Base-by-base conservation (phyloP, 192 early-diverging fungal genomes). In the Funneliformis geosporum region DNA sequence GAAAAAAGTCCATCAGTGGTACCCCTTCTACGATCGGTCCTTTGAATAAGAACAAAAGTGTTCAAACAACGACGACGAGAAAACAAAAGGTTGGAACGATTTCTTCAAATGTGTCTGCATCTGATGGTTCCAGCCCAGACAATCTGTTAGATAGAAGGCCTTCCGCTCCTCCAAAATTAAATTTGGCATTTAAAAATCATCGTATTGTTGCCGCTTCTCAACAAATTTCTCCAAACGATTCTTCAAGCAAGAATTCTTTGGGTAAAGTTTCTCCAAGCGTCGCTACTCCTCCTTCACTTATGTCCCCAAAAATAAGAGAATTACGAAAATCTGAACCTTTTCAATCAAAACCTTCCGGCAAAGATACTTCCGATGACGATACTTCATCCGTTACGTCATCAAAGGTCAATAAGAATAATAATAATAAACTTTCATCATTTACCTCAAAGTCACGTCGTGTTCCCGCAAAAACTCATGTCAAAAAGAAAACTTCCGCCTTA, bases 221-320 rank as follows among this genome's bases (percentile, higher is more conserved):
- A 4, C 42, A 46, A 64, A 64, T 8, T 12, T 64, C 61, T 14
- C 23, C 27, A 64, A 64, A 64, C 11, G 62, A 64, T 64, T 64
- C 62, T 73, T 50, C 44, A 0, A 5, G 2, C 4, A 72, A 72
- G 16, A 44, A 12, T 27, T 9, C 23, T 47, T 42, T 43, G 8
- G 11, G 4, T 2, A 33, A 43, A 2, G 16, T 27, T 47, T 39
- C 42, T 27, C 40, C n/a, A 27, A 25, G 2, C 8, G 50, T 7
- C 5, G 8, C 25, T 42, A 11, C 4, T 25, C 5, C 71, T 62
- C 21, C 43, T 40, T 18, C 75, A 12, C n/a, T 64, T 16, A 46
- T 76, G 50, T 76, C 75, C 16, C 75, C 75, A 39, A 76, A 76
- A 43, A 61, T 76, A 27, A 76, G 39, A n/a, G 59, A 76, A 76